Base-by-base conservation (phyloP, 2,329 filamentous ascomycete genomes). In the Elsinoe batatas region DNA sequence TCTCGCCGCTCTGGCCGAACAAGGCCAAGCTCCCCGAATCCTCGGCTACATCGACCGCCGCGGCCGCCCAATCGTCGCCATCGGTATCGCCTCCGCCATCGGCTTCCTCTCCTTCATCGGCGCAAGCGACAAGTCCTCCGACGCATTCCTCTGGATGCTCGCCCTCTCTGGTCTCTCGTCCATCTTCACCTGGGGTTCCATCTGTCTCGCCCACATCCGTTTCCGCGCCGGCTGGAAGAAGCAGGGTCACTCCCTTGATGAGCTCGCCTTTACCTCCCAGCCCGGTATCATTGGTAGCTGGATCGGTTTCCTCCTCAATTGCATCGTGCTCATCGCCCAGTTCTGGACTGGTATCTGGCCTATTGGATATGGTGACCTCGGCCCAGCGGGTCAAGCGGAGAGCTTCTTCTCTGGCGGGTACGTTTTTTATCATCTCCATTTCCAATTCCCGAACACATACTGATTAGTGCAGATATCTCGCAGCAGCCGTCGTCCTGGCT, bases 121-220 rank as follows among this genome's bases (percentile, higher is more conserved):
- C 58, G 62, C 62, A 4, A 76, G 83, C 0, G 68, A 72, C 2
- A 69, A 81, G 60, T 78, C 86, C 63, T 74, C 73, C 13, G 71
- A 76, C 30, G 82, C 88, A 4, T 87, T 95, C 61, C 78, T 81
- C 64, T 95, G 91, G 90, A 81, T 95, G 69, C 76, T 87, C 40
- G 80, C 86, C 58, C 77, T 89, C 47, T 87, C 84, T 1, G 86
- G 83, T 47, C 77, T 90, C 20, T 85, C 83, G 8, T 84, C 80
- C 44, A 79, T 89, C 66, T 87, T 91, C 73, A 90, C 85, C 4
- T 91, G 87, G 87, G 81, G 78, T 56, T 87, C 87, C 61, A 91
- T 95, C 68, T 95, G 89, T 69, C 73, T 94, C n/a, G 81, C 85
- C 20, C 91, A 96, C 71, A 94, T 96, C 66, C 88, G 90, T 56